Percentiles rank a stretch among this genome's conserved stretches.
Conservation (phyloP, 2,329 filamentous ascomycete genomes). For the Alternaria ethzedia region DNA sequence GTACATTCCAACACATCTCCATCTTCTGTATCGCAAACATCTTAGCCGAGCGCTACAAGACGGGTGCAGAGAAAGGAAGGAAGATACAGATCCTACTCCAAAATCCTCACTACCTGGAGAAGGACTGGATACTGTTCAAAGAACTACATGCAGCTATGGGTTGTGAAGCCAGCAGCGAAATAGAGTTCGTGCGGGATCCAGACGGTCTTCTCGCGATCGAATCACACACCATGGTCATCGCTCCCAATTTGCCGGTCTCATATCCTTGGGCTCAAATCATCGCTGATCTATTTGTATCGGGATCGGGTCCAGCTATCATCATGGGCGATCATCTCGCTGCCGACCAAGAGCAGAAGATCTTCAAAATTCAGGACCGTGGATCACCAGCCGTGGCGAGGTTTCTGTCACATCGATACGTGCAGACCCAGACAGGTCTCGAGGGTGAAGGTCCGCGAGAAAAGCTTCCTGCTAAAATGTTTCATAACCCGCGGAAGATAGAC, state of each 20-base stretch:
- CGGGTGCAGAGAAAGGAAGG: not conserved
- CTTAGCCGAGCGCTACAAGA: too few relatives aligned
- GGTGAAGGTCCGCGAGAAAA: fast-evolving
- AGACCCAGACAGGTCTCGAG: not conserved
- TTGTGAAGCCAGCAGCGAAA: not conserved
- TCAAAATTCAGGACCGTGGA: not conserved
- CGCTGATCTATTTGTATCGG: not conserved
- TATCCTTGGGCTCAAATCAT: not conserved
- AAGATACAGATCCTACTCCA: not conserved
- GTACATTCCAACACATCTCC: too few relatives aligned
- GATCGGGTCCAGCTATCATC: not conserved
- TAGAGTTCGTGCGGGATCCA: not conserved
- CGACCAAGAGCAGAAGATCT: fast-evolving
- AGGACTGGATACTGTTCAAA: not conserved
- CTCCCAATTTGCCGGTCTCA: not conserved
- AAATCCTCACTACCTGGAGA: fast-evolving
- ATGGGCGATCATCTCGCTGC: fast-evolving
- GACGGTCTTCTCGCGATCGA: not conserved
- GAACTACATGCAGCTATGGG: not conserved
- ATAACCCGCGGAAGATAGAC: not conserved
- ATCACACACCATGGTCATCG: not conserved
- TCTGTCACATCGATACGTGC: not conserved
- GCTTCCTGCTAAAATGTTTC: fast-evolving
- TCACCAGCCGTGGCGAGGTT: not conserved
- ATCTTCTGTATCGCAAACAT: too few relatives aligned